Evolutionary conservation across 129 eudicot species (phyloP), one percentile per base, ranked within the genome.

Genomic region (Flaveria trinervia): DNA sequence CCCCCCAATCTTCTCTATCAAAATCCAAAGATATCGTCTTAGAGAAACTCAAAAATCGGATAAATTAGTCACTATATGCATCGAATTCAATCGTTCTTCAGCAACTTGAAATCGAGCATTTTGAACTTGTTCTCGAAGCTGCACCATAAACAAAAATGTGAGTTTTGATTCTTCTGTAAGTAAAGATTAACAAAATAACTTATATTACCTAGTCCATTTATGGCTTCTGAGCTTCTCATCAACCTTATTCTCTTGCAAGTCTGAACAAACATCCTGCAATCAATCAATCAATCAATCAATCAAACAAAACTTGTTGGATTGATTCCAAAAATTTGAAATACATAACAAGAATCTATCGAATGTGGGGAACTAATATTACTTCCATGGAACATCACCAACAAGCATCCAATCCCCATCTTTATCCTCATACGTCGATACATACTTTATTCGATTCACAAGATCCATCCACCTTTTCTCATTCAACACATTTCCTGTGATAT

Each of bases 231-330:
- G 59, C 88, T 75, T 70, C 81, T 87, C 92, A 83, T 89, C 84
- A 89, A 75, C 83, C 96, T 75, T 62, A 89, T 8, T 60, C 89
- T 77, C 80, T 85, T 89, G 72, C 96, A 89, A 17, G 96, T 82
- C 11, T 87, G 84, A 48, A 88, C 81, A 65, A 89, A 89, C 96
- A 89, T 87, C 62, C 96, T 89, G 88, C 70, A 71, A 78, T 36
- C 1, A 26, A 30, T 12, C 30, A 68, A n/a, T n/a, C n/a, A n/a
- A 44, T 9, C 22, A 50, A 22, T 1, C 28, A 12, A 61, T 26
- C 67, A 26, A 26, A 61, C 28, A 61, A 4, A 36, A 4, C 7
- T 36, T 36, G 8, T 36, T 36, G 7, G 7, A 5, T 36, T 36
- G 41, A 36, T 36, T 36, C 41, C 6, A 36, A 36, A 36, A 36